Evolutionary conservation across 805 yeast species (phyloP).

Genomic region (Priceomyces castillae): DNA sequence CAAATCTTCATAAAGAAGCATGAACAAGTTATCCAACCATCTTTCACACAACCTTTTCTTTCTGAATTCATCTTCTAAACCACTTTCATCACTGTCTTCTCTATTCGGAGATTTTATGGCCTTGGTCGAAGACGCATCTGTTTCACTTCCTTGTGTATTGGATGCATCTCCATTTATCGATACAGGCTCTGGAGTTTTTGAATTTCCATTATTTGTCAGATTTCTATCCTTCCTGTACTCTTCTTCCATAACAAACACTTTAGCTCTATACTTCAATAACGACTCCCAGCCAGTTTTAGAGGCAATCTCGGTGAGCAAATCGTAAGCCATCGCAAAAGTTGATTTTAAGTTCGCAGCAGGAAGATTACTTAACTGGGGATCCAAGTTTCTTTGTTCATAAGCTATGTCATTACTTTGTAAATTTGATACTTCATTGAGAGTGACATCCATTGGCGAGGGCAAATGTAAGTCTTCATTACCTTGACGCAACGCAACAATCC

Average conservation of each 20-base stretch:
- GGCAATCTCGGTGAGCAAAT: conserved; percentile 43
- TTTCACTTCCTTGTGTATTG: conserved; percentile 9
- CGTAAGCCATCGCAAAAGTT: conserved; percentile 45
- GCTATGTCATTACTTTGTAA: conserved; percentile 64
- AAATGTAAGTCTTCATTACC: conserved; percentile 59
- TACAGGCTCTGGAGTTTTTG: conserved; percentile 9
- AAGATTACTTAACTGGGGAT: conserved; percentile 56
- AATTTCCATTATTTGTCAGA: conserved; percentile 14
- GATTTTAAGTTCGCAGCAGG: conserved; percentile 68
- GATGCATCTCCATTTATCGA: conserved; percentile 10
- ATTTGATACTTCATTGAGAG: conserved; percentile 63
- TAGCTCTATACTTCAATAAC: conserved; percentile 43
- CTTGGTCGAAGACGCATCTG: conserved; percentile 35
- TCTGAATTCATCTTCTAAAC: conserved; percentile 46
- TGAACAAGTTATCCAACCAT: conserved; percentile 69
- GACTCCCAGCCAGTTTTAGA: conserved; percentile 47
- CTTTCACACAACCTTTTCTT: conserved; percentile 68
- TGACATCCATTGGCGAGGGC: conserved; percentile 75
- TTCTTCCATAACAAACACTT: conserved; percentile 48
- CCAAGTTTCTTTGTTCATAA: conserved; percentile 62
- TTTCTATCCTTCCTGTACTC: conserved; percentile 42
- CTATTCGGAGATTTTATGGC: conserved; percentile 37
- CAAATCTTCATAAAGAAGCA: conserved; percentile 69
- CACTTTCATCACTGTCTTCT: conserved; percentile 17
- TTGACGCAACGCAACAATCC: conserved; percentile 53